A percentile compares a stretch with the other conserved stretches of the same genome.
These are phyloP conservation scores for Globisporangium carolinianum DNA, from an alignment of 352 stramenopile species.

Conservation along the genomic window DNA sequence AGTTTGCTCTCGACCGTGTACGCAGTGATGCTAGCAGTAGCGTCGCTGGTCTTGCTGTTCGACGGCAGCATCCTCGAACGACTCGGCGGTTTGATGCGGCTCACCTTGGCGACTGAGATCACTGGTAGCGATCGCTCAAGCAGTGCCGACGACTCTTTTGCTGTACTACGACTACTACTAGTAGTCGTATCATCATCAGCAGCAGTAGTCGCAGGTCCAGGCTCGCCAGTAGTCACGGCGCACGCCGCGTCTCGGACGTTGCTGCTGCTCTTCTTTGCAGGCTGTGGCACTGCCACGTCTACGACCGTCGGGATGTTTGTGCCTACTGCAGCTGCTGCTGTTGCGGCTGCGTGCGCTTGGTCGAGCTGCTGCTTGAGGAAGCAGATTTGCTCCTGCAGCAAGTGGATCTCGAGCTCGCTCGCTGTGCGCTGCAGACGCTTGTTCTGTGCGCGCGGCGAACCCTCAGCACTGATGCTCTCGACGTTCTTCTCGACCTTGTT, in stretches of 20 bases:
- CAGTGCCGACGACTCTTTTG: no score
- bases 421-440: constrained; percentile 13
- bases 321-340: constrained; percentile 2
- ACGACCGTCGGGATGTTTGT: constrained; percentile 5
- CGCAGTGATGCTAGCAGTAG: no score
- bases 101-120: no score
- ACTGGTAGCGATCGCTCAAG: no score
- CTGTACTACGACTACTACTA: no score
- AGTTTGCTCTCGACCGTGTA: no score
- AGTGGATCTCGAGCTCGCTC: constrained; percentile 34
- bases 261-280: constrained; percentile 1
- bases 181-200: not conserved
- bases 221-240: no score
- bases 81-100: no score
- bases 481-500: constrained; percentile 71
- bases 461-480: constrained; percentile 17
- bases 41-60: no score
- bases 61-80: no score
- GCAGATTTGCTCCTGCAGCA: constrained; percentile 36
- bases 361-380: constrained; percentile 31
- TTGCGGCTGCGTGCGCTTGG: constrained; percentile 8
- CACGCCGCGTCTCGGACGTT: not conserved
- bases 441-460: constrained; percentile 7
- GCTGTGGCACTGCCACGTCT: not conserved
- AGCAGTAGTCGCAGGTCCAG: not conserved